phyloP scores from a whole-genome alignment of 805 yeast genomes.

The Saccharomycopsis amapae region DNA sequence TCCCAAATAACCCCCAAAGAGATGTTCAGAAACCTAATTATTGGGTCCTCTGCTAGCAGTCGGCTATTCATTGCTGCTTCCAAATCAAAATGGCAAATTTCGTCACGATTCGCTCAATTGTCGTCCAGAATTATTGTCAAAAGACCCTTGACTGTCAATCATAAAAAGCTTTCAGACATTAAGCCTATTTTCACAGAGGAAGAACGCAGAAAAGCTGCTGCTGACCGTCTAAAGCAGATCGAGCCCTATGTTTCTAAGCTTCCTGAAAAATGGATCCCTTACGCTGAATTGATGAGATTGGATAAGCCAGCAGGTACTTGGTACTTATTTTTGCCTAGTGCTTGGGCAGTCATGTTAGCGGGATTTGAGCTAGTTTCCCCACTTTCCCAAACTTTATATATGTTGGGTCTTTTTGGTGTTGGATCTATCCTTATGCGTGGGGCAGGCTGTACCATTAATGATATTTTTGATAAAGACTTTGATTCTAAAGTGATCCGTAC shows the following conservation, averaged over 20 bases:
- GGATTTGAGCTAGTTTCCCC: constrained; percentile 71
- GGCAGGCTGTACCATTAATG: constrained; percentile 96
- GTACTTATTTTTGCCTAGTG: constrained; percentile 73
- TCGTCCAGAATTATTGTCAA: too few species aligned
- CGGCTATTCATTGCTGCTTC: too few species aligned
- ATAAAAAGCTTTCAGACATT: constrained; percentile 2
- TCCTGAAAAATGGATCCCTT: constrained; percentile 76
- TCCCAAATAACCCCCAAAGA: too few species aligned
- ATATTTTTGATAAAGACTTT: constrained; percentile 72
- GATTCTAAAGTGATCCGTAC: constrained; percentile 87
- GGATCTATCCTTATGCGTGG: constrained; percentile 94
- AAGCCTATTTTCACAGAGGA: constrained; percentile 14
- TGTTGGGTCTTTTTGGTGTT: constrained; percentile 62
- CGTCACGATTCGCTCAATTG: too few species aligned
- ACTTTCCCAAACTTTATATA: constrained; percentile 49
- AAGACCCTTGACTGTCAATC: constrained; percentile 7
- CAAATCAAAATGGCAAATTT: too few species aligned
- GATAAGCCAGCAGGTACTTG: constrained; percentile 97
- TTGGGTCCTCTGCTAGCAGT: too few species aligned
- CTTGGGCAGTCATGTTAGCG: constrained; percentile 92
- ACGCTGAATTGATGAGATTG: constrained; percentile 83
- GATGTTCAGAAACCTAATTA: too few species aligned
- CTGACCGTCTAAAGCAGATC: constrained; percentile 41
- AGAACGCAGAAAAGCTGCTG: constrained; percentile 33
- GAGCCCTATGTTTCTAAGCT: constrained; percentile 50